Conservation (phyloP, 73 alveolate genomes). For the Tetrahymena malaccensis region DNA sequence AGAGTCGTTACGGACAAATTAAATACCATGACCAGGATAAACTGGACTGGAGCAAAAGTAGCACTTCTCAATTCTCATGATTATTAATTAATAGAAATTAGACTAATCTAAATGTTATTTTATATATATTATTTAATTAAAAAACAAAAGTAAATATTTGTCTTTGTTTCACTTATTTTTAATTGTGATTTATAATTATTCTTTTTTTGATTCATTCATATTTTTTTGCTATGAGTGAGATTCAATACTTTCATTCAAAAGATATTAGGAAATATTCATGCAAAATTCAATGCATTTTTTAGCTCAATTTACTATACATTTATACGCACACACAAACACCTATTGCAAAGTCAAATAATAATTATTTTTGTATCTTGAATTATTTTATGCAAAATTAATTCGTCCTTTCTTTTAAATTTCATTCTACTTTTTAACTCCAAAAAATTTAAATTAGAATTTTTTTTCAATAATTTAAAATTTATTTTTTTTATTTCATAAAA, state of each 20-base stretch:
- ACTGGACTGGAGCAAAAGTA: slow-evolving; percentile 94
- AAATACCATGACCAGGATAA: slow-evolving; percentile 94
- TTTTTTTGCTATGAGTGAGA: not conserved
- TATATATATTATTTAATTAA: not conserved
- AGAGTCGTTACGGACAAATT: slow-evolving; percentile 95
- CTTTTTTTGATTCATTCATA: not conserved
- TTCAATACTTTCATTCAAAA: not conserved
- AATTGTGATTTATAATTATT: not conserved
- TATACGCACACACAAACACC: not conserved
- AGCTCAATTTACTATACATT: not conserved
- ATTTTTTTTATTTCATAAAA: not conserved
- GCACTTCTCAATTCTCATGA: slow-evolving; percentile 95
- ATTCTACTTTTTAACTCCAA: not conserved
- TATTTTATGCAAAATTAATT: not conserved
- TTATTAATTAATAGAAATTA: not conserved
- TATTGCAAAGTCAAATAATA: not conserved
- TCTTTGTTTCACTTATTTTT: not conserved
- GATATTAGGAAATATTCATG: not conserved
- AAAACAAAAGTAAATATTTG: not conserved
- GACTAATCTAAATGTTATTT: not conserved
- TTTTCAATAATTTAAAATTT: too few species aligned
- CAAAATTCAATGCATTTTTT: too few species aligned
- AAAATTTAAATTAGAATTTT: too few species aligned
- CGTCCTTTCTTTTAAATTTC: not conserved
- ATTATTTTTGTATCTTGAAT: not conserved